Percentiles rank a stretch among this genome's conserved stretches.
These are phyloP conservation scores for Coniochaeta prunicola DNA, from an alignment of 2,329 filamentous ascomycete species.

Conservation along the genomic window DNA sequence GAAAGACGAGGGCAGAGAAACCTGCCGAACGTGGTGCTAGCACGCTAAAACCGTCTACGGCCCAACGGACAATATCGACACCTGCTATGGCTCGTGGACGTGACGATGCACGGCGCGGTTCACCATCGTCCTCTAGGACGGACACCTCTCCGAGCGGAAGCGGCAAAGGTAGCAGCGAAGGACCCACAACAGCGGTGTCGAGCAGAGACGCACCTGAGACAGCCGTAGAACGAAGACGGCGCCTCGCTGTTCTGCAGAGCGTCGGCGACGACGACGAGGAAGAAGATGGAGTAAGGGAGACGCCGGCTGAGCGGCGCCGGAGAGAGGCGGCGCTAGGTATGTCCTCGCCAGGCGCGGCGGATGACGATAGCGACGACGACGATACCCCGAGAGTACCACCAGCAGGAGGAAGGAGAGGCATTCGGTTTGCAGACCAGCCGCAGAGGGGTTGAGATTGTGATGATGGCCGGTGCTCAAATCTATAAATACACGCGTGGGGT, in stretches of 20 bases:
- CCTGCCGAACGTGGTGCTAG: not conserved
- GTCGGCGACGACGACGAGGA: slow-evolving; percentile 30
- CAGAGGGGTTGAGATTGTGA: slow-evolving; percentile 1
- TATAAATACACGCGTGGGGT: not conserved
- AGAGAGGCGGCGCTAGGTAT: slow-evolving; percentile 68
- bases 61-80: not conserved
- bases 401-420: slow-evolving; percentile 37
- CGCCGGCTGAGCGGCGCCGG: slow-evolving; percentile 65
- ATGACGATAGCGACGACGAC: slow-evolving; percentile 50
- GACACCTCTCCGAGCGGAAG: not conserved
- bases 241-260: slow-evolving; percentile 46
- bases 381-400: slow-evolving; percentile 46
- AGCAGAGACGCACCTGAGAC: slow-evolving; percentile 50
- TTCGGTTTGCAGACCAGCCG: slow-evolving; percentile 51
- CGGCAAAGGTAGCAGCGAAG: not conserved
- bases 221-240: slow-evolving; percentile 59
- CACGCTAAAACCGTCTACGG: not conserved
- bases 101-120: not conserved
- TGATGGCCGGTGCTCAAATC: not conserved
- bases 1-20: not conserved
- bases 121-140: not conserved
- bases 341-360: slow-evolving; percentile 30
- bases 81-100: not conserved
- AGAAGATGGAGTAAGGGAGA: slow-evolving; percentile 49
- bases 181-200: slow-evolving; percentile 6